These are phyloP conservation scores for Metarhizium robertsii DNA, from an alignment of 2,329 filamentous ascomycete genomes.

Conservation along the genomic window DNA sequence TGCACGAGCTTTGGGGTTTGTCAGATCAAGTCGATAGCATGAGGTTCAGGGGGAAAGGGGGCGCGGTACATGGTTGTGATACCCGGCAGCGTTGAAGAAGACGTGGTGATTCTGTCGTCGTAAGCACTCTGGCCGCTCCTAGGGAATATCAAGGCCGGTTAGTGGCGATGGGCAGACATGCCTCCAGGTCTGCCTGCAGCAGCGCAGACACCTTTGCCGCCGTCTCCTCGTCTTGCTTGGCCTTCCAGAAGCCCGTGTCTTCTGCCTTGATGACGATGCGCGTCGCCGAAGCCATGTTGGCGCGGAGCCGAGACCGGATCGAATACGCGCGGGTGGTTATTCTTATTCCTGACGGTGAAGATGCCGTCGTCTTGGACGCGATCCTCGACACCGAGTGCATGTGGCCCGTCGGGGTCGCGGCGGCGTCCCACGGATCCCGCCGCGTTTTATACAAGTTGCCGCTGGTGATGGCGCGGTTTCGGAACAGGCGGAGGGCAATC, in stretches of 20 bases:
- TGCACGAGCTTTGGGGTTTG: slow-evolving; percentile 48
- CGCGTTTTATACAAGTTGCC: not conserved
- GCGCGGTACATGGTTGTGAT: slow-evolving; percentile 64
- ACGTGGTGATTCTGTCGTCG: slow-evolving; percentile 51
- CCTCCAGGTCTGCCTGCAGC: slow-evolving; percentile 66
- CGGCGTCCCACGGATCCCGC: too few relatives aligned
- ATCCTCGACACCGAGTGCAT: not conserved
- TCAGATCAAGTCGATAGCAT: slow-evolving; percentile 5
- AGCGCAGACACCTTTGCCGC: slow-evolving; percentile 57
- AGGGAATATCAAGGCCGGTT: too few relatives aligned
- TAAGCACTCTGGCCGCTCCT: not conserved
- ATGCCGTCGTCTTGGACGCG: not conserved
- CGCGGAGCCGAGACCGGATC: not conserved
- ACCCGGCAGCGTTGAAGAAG: slow-evolving; percentile 67
- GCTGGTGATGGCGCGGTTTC: not conserved
- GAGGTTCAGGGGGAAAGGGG: not conserved
- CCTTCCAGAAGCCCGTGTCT: slow-evolving; percentile 40
- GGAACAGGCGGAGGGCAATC: too few relatives aligned
- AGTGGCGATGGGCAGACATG: slow-evolving; percentile 13
- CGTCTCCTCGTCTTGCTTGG: slow-evolving; percentile 43
- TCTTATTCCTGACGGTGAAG: not conserved
- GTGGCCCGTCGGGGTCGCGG: not conserved
- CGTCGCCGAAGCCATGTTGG: slow-evolving; percentile 36
- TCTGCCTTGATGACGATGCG: slow-evolving; percentile 37
- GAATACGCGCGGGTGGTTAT: not conserved